Percentiles rank a stretch among this genome's conserved stretches.
Evolutionary conservation across 139 green algal genomes (phyloP).

Genomic region (Ulvella scutata): DNA sequence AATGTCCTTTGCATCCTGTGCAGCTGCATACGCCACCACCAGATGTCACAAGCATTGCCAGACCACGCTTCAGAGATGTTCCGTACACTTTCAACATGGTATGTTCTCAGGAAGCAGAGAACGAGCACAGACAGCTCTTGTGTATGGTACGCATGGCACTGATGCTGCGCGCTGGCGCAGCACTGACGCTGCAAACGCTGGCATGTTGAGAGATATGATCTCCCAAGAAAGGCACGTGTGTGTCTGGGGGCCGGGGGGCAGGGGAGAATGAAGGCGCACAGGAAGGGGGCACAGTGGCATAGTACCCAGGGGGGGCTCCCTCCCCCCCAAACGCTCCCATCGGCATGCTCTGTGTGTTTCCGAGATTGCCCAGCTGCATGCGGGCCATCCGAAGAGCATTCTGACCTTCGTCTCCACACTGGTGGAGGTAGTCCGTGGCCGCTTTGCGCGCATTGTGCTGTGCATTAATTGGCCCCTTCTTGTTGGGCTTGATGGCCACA

Average conservation of each 20-base stretch:
- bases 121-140: too few species aligned
- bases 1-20: not conserved
- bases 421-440: not conserved
- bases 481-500: constrained; percentile 1
- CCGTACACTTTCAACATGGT: too few species aligned
- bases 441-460: not conserved
- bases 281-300: not conserved
- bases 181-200: too few species aligned
- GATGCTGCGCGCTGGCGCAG: too few species aligned
- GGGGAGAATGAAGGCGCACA: too few species aligned
- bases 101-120: too few species aligned
- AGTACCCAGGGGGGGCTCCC: not conserved
- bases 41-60: too few species aligned
- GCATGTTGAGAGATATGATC: too few species aligned
- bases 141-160: too few species aligned
- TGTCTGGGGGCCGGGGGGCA: too few species aligned
- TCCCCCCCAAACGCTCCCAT: not conserved
- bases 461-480: not conserved
- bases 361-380: not conserved
- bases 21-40: not conserved
- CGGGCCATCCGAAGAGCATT: not conserved
- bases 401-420: not conserved
- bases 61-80: too few species aligned
- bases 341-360: not conserved
- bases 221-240: too few species aligned